Conservation (phyloP, 805 yeast species). For the Suhomyces faveliae region DNA sequence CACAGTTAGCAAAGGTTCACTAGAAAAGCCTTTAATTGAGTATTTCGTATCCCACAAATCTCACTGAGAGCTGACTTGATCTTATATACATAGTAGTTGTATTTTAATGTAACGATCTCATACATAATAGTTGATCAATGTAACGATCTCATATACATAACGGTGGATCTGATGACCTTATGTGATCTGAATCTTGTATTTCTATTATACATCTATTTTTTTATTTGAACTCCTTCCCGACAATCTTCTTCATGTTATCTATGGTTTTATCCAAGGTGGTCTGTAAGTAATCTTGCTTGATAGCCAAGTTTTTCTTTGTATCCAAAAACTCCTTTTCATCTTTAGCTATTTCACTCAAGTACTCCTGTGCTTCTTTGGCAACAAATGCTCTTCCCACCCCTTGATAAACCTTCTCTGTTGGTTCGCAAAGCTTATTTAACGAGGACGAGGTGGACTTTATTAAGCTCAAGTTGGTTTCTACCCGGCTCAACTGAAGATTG, state of each 20-base stretch:
- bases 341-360: constrained; percentile 45
- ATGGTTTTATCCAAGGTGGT: constrained; percentile 76
- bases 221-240: constrained; percentile 16
- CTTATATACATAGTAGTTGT: too few relatives aligned
- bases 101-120: too few relatives aligned
- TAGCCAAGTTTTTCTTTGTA: constrained; percentile 56
- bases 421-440: constrained; percentile 39
- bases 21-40: too few relatives aligned
- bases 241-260: constrained; percentile 55
- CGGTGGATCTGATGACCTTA: too few relatives aligned
- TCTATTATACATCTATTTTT: not conserved
- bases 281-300: constrained; percentile 69
- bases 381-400: constrained; percentile 80
- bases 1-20: too few relatives aligned
- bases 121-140: too few relatives aligned
- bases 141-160: too few relatives aligned
- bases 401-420: constrained; percentile 65
- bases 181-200: not conserved
- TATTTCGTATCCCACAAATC: too few relatives aligned
- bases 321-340: constrained; percentile 59
- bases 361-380: constrained; percentile 42
- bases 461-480: constrained; percentile 49
- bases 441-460: constrained; percentile 58
- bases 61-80: too few relatives aligned
- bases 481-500: constrained; percentile 48